Percentiles rank a stretch among this genome's conserved stretches.
Conservation (phyloP, 2,329 filamentous ascomycete genomes). For the Venturia effusa region DNA sequence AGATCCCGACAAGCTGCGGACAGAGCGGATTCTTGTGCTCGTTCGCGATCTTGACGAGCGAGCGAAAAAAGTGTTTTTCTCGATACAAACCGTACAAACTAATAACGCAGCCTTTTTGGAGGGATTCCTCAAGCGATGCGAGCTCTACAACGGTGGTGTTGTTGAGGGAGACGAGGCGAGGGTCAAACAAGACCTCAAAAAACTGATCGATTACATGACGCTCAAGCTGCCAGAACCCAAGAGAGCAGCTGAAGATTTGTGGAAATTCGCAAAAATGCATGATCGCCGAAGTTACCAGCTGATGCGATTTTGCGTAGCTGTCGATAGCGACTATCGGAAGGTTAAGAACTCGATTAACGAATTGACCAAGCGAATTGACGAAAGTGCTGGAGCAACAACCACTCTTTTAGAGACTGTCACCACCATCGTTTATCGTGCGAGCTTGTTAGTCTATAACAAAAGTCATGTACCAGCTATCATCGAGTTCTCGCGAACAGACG, state of each 20-base stretch:
- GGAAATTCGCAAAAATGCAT: conserved; percentile 83
- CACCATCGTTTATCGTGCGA: conserved; percentile 72
- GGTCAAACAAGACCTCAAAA: conserved; percentile 58
- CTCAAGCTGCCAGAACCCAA: conserved; percentile 65
- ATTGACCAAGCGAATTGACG: conserved; percentile 68
- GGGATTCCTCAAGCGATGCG: conserved; percentile 72
- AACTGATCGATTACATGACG: conserved; percentile 61
- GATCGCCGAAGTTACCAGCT: conserved; percentile 86
- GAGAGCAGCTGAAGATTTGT: conserved; percentile 64
- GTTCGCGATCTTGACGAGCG: conserved; percentile 66
- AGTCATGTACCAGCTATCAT: conserved; percentile 89
- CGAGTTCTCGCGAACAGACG: conserved; percentile 73
- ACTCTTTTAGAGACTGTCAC: conserved; percentile 67
- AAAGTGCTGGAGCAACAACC: conserved; percentile 46
- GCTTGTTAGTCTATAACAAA: conserved; percentile 81
- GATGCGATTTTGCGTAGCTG: conserved; percentile 72
- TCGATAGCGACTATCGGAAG: conserved; percentile 84
- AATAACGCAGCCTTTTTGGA: conserved; percentile 62
- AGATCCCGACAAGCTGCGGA: conserved; percentile 66
- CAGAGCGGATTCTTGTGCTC: conserved; percentile 73
- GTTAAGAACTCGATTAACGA: conserved; percentile 86
- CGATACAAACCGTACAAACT: conserved; percentile 68
- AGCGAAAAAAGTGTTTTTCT: conserved; percentile 80
- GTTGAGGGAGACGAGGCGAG: conserved; percentile 59
- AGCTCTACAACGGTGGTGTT: conserved; percentile 80